These are phyloP conservation scores for Somion occarium DNA, from an alignment of 1,284 basidiomycete genomes.

Conservation along the genomic window DNA sequence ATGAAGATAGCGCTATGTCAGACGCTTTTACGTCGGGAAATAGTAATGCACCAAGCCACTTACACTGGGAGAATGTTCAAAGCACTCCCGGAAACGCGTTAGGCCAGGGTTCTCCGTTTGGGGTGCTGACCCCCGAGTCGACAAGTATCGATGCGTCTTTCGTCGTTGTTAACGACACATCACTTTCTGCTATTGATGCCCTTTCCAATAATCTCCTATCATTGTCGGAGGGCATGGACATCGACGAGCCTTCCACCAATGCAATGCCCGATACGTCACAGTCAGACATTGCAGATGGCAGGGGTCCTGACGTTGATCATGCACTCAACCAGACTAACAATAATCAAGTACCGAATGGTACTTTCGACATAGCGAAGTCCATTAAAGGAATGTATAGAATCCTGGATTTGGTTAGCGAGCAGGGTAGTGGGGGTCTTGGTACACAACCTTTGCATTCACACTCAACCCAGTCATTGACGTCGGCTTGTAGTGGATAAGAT, in stretches of 20 bases:
- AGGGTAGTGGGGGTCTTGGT: slow-evolving; percentile 48
- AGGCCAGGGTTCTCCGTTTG: no score
- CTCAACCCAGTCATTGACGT: background rate
- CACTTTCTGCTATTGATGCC: no score
- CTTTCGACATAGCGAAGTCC: background rate
- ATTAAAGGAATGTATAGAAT: slow-evolving; percentile 45
- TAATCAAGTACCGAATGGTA: background rate
- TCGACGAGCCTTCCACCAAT: background rate
- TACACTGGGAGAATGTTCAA: no score
- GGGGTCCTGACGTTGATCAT: background rate
- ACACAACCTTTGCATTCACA: slow-evolving; percentile 1
- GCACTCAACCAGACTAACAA: background rate
- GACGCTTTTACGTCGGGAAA: no score
- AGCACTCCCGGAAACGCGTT: no score
- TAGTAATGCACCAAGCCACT: no score
- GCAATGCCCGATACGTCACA: background rate
- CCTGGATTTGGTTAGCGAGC: slow-evolving; percentile 47
- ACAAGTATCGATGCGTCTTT: no score
- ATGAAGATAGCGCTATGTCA: no score
- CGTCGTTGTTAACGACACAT: no score
- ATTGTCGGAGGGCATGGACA: background rate
- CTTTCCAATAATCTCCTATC: no score
- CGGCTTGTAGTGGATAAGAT: slow-evolving; percentile 50
- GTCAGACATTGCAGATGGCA: background rate
- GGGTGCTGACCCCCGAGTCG: no score